These are phyloP conservation scores for Backusella westeae DNA, from an alignment of 192 early-diverging fungal genomes.

Conservation along the genomic window DNA sequence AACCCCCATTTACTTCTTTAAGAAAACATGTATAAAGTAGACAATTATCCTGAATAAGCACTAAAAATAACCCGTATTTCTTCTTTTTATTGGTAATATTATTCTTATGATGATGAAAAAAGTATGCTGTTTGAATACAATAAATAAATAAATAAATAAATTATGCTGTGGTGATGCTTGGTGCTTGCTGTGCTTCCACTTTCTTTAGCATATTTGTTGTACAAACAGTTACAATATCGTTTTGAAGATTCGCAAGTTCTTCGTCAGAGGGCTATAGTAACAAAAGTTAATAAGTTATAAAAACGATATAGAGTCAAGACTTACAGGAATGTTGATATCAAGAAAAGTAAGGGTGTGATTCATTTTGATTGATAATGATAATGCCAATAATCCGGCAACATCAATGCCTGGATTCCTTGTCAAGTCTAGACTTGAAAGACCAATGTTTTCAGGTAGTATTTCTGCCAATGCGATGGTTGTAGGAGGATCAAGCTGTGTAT, in stretches of 20 bases:
- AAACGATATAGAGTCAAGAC: conserved; percentile 24
- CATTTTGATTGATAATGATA: conserved; percentile 77
- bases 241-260: conserved; percentile 32
- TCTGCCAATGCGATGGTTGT: conserved; percentile 81
- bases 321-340: conserved; percentile 53
- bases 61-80: no score
- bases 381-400: conserved; percentile 80
- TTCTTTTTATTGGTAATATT: no score
- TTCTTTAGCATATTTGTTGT: conserved; percentile 31
- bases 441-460: conserved; percentile 70
- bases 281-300: neutral
- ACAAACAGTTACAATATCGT: conserved; percentile 38
- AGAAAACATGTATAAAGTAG: no score
- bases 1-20: no score
- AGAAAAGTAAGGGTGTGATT: conserved; percentile 65
- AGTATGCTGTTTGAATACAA: no score
- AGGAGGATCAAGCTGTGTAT: conserved; percentile 17
- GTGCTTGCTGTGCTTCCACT: conserved; percentile 12
- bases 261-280: conserved; percentile 21
- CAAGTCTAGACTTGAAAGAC: conserved; percentile 70
- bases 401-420: conserved; percentile 76
- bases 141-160: neutral
- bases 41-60: no score
- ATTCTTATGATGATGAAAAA: no score
- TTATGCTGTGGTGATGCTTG: neutral